phyloP scores from a whole-genome alignment of 1,139 yeast species.

The Wickerhamomyces sp. region DNA sequence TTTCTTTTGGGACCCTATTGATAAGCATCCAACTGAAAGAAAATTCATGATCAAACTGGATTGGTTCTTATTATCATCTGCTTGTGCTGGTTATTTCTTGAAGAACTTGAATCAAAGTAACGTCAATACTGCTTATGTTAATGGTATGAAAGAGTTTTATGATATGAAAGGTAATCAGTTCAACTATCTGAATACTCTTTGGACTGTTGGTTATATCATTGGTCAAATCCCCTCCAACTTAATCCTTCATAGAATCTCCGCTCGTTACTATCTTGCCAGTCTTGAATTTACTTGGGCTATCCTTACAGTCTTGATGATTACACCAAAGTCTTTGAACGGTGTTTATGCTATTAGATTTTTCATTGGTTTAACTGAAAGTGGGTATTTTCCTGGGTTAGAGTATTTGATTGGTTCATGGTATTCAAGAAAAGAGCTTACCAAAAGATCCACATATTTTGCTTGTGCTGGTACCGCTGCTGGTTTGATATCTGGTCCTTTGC shows the following conservation, averaged over 20 bases:
- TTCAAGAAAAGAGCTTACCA: constrained; percentile 4
- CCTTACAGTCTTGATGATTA: constrained; percentile 1
- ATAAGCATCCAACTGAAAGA: constrained; percentile 39
- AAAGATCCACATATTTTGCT: constrained; percentile 19
- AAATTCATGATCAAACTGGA: constrained; percentile 36
- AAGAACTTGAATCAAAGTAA: constrained; percentile 2
- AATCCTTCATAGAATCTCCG: constrained; percentile 40
- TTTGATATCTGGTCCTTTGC: constrained; percentile 35
- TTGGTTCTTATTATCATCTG: constrained; percentile 36
- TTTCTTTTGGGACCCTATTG: constrained; percentile 33
- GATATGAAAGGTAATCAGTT: constrained; percentile 3
- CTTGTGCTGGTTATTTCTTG: constrained; percentile 14
- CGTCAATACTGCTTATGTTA: constrained; percentile 36
- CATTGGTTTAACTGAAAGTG: constrained; percentile 3
- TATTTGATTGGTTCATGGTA: constrained; percentile 3
- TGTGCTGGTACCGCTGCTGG: constrained; percentile 23
- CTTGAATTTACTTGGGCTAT: constrained; percentile 3
- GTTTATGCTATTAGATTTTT: constrained; percentile 1
- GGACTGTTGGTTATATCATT: constrained; percentile 4
- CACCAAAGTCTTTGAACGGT: constrained; percentile 1
- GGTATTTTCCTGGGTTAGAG: constrained; percentile 2
- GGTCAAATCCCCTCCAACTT: constrained; percentile 3
- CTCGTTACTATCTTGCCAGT: constrained; percentile 3
- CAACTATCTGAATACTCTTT: constrained; percentile 2
- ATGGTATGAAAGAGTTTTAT: constrained; percentile 47